Evolutionary conservation across 2,329 filamentous ascomycete genomes (phyloP).

Genomic region (Alternaria longipes): DNA sequence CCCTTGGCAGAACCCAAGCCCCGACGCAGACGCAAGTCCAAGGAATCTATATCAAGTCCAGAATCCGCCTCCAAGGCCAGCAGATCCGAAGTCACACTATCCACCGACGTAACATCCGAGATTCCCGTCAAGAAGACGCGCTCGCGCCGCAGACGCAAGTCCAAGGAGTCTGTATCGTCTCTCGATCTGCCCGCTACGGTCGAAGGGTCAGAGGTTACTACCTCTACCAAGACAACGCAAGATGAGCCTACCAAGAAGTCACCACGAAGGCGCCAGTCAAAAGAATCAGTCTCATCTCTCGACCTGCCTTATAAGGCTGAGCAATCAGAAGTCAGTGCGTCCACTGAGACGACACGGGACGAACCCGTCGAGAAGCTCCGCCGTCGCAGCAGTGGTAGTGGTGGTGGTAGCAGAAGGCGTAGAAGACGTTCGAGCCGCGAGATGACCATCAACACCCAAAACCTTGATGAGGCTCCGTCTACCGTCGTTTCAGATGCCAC

Average conservation of each 20-base stretch:
- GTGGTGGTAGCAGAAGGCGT: slow-evolving; percentile 32
- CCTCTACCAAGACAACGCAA: slow-evolving; percentile 31
- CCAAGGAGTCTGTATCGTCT: slow-evolving; percentile 42
- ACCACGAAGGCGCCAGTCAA: slow-evolving; percentile 41
- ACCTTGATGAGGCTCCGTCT: slow-evolving; percentile 35
- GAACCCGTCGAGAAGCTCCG: slow-evolving; percentile 27
- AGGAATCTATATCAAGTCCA: slow-evolving; percentile 41
- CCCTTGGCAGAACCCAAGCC: slow-evolving; percentile 62
- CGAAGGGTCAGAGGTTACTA: slow-evolving; percentile 40
- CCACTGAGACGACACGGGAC: slow-evolving; percentile 33
- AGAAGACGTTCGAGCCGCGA: slow-evolving; percentile 40
- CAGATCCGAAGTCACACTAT: slow-evolving; percentile 39
- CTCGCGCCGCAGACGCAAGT: slow-evolving; percentile 43
- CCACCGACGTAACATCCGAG: slow-evolving; percentile 36
- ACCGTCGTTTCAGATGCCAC: slow-evolving; percentile 32
- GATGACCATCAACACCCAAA: slow-evolving; percentile 35
- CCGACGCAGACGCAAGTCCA: slow-evolving; percentile 43
- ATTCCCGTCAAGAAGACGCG: slow-evolving; percentile 34
- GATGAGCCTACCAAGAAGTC: slow-evolving; percentile 40
- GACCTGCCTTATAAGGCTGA: slow-evolving; percentile 36
- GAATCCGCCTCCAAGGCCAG: slow-evolving; percentile 37
- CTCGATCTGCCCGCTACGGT: slow-evolving; percentile 32
- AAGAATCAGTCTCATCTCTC: slow-evolving; percentile 39
- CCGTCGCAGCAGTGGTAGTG: slow-evolving; percentile 33
- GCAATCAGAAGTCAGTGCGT: slow-evolving; percentile 39